Percentiles rank a stretch among this genome's conserved stretches.
phyloP scores from a whole-genome alignment of 768 basidiomycete genomes.

The Erythrobasidium yunnanense region DNA sequence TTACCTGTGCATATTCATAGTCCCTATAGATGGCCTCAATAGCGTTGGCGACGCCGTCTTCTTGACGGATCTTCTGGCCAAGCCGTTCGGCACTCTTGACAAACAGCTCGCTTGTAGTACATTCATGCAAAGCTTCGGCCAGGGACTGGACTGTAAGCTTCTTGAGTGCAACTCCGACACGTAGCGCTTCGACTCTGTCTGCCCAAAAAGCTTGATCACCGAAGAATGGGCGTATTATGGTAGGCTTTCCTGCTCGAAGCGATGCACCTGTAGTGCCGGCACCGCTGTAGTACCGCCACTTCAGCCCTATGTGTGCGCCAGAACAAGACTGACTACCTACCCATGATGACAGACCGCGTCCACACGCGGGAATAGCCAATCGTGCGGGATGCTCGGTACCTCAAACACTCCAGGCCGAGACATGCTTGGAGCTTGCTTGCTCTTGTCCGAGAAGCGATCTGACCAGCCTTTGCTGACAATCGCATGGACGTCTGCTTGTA shows the following conservation, averaged over 20 bases:
- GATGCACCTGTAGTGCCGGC: conserved; percentile 39
- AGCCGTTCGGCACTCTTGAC: conserved; percentile 70
- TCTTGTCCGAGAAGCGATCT: too few relatives aligned
- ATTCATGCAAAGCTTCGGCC: conserved; percentile 63
- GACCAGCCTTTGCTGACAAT: conserved; percentile 98
- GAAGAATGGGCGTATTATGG: conserved; percentile 93
- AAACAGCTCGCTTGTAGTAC: conserved; percentile 80
- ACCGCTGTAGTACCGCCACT: not conserved
- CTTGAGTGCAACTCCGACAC: conserved; percentile 74
- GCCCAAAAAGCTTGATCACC: conserved; percentile 98
- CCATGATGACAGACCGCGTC: conserved; percentile 98
- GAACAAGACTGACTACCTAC: too few relatives aligned
- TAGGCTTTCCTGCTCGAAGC: conserved; percentile 70
- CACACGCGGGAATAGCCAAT: conserved; percentile 88
- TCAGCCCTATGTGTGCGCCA: too few relatives aligned
- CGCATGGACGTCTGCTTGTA: conserved; percentile 73
- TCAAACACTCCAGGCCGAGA: conserved; percentile 77
- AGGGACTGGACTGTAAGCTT: conserved; percentile 72
- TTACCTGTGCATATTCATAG: conserved; percentile 69
- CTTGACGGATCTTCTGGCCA: conserved; percentile 81
- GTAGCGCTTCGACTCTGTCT: conserved; percentile 91
- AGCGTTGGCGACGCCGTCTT: conserved; percentile 85
- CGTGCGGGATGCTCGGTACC: conserved; percentile 55
- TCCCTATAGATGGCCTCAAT: conserved; percentile 94
- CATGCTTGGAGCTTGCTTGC: too few relatives aligned